Base-by-base conservation (phyloP, 2,329 filamentous ascomycete genomes). In the Gnomoniopsis smithogilvyi region DNA sequence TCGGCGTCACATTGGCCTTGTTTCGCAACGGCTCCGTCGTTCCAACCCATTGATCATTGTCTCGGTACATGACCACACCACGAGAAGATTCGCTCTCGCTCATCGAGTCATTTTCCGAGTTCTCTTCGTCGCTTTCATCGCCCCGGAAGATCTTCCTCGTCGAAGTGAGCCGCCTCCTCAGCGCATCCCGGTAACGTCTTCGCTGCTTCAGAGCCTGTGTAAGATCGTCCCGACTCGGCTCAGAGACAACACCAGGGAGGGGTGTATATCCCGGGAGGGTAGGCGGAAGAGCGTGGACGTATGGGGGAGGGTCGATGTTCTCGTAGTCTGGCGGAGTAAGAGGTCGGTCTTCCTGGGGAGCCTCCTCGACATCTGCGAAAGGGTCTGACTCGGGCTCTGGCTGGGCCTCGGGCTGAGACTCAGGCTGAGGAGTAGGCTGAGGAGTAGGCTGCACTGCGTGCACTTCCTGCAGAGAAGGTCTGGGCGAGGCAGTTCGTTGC, bases 21-120 rank as follows among this genome's bases (percentile, higher is more conserved):
- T 45, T 26, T 6, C 47, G 15, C 8, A 26, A 46, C 8, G 26
- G 21, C 15, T 59, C 38, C 33, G 43, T 45, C 10, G 34, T 41
- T 6, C 41, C 45, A 8, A 51, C 52, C 52, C 57, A 51, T 12
- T 51, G 52, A 30, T 41, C 34, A 45, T 59, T 24, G 3, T 59
- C 52, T n/a, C 51, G 21, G 47, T 58, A 58, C 50, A 58, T 1
- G 3, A 58, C 50, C 22, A 58, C 56, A 14, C 50, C 56, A 3
- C 56, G 50, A 15, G 51, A 24, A 12, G 56, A 58, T 33, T 34
- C 56, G 50, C 56, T 53, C 15, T 50, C 47, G n/a, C 30, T 3
- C 10, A 43, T 15, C 2, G 43, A 21, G 3, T 58, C 50, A 22
- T 19, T 38, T 11, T 50, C 56, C 22, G 47, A 41, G 43, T 26